Evolutionary conservation across 164 flowering plant species (phyloP), one percentile per base, ranked within the genome.

Genomic region (Stephania cephalantha): DNA sequence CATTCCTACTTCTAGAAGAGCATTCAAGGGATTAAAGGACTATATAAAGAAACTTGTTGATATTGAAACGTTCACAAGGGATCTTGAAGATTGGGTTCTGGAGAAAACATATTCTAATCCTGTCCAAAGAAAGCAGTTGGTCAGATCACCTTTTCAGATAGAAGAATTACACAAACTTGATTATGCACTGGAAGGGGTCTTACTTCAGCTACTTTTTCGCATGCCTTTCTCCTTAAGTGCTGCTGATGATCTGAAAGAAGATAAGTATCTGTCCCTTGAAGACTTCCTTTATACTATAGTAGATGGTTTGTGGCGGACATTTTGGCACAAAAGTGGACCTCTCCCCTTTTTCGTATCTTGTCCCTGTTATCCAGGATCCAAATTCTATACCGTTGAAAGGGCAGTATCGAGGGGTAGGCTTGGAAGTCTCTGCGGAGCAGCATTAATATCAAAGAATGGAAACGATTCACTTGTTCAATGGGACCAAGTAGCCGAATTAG

Each of bases 231-330:
- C 86, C 13, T 73, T 76, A 35, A 74, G 78, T 72, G 58, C 80
- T 71, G 76, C 85, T 63, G 77, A 79, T 78, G 84, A 83, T 74
- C 74, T 74, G 46, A 80, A 80, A 75, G 91, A 84, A 75, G 90
- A 85, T 55, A 83, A 85, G 69, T 87, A 71, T 81, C 82, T 85
- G 73, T 88, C 93, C 20, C 35, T 88, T 44, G 93, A 89, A 77
- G 93, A 89, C 78, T 89, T 89, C 76, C 86, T 89, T 74, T 85
- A 85, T 77, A 83, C 88, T 12, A 68, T 79, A 13, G 81, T 79
- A 4, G 82, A 81, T 76, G 90, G 93, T 50, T 73, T 89, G 22
- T 89, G 93, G 93, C 86, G 86, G 29, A 85, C 91, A 29, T 89
- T 89, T 79, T 89, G 93, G 93, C 85, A 79, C 72, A 83, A 80